Conservation (phyloP, 371 early-diverging fungal species). For the Lichtheimia corymbifera region DNA sequence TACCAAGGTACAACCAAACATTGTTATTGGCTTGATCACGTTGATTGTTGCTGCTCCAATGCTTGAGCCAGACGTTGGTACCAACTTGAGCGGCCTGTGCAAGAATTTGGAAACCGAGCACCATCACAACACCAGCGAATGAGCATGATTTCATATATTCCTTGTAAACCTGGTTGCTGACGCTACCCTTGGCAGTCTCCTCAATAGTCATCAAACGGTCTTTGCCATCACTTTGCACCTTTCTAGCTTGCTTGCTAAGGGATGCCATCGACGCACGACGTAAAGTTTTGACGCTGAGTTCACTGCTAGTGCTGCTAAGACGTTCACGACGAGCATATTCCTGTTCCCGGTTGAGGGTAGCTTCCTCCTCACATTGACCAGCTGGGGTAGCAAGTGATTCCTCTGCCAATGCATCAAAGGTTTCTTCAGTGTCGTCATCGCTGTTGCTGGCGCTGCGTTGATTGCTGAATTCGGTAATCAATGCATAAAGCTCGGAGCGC, state of each 20-base stretch:
- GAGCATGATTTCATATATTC: conserved; percentile 84
- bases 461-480: conserved; percentile 48
- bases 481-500: conserved; percentile 57
- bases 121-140: conserved; percentile 48
- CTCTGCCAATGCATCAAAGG: conserved; percentile 31
- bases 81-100: conserved; percentile 60
- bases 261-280: conserved; percentile 61
- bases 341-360: conserved; percentile 20
- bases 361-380: no score
- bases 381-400: no score
- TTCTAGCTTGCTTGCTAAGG: conserved; percentile 23
- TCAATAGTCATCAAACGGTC: conserved; percentile 71
- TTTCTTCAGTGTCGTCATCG: conserved; percentile 23
- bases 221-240: conserved; percentile 24
- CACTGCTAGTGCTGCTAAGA: conserved; percentile 40
- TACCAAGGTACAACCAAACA: conserved; percentile 65
- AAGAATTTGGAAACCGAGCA: conserved; percentile 55
- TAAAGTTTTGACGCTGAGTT: conserved; percentile 41
- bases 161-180: conserved; percentile 68
- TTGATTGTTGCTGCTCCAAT: conserved; percentile 62
- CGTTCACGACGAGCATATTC: conserved; percentile 34
- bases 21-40: conserved; percentile 30
- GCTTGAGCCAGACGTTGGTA: conserved; percentile 72
- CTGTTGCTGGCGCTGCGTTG: conserved; percentile 16
- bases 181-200: conserved; percentile 80